These are phyloP conservation scores for Flammula alnicola DNA, from an alignment of 1,284 basidiomycete genomes.

Conservation along the genomic window DNA sequence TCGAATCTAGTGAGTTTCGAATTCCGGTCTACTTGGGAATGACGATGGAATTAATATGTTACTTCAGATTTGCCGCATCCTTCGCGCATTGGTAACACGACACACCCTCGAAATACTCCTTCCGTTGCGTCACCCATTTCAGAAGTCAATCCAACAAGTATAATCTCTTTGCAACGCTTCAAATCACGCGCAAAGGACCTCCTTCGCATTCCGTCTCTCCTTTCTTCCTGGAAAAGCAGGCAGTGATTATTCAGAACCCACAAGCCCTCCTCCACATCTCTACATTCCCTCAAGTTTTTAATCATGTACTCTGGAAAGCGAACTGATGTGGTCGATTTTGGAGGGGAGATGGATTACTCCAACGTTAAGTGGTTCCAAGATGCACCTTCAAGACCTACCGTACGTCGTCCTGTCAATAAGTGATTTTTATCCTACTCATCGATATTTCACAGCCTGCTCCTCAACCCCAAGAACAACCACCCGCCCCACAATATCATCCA, in stretches of 20 bases:
- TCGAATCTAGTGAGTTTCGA: slow-evolving; percentile 13
- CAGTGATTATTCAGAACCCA: slow-evolving; percentile 1
- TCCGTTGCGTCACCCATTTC: slow-evolving; percentile 22
- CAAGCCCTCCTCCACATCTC: neutral
- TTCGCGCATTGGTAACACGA: neutral
- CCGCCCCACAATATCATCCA: slow-evolving; percentile 59
- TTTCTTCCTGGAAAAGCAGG: slow-evolving; percentile 25
- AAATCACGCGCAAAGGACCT: slow-evolving; percentile 25
- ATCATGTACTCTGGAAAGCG: slow-evolving; percentile 54
- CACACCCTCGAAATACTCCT: slow-evolving; percentile 6
- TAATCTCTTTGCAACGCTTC: slow-evolving; percentile 24
- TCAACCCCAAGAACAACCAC: slow-evolving; percentile 37
- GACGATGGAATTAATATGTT: neutral
- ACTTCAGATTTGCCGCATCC: neutral
- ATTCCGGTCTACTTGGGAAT: neutral
- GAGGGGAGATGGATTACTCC: slow-evolving; percentile 64
- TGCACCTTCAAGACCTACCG: slow-evolving; percentile 44
- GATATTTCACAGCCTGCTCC: slow-evolving; percentile 12
- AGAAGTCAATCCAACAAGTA: slow-evolving; percentile 16
- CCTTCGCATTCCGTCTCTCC: slow-evolving; percentile 27
- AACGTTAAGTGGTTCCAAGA: slow-evolving; percentile 68
- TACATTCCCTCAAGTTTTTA: neutral
- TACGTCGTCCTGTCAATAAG: slow-evolving; percentile 17
- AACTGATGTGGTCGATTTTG: slow-evolving; percentile 64
- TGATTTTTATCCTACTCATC: neutral